Evolutionary conservation across 345 rosid genomes (phyloP).

Genomic region (Arabis hirsuta): DNA sequence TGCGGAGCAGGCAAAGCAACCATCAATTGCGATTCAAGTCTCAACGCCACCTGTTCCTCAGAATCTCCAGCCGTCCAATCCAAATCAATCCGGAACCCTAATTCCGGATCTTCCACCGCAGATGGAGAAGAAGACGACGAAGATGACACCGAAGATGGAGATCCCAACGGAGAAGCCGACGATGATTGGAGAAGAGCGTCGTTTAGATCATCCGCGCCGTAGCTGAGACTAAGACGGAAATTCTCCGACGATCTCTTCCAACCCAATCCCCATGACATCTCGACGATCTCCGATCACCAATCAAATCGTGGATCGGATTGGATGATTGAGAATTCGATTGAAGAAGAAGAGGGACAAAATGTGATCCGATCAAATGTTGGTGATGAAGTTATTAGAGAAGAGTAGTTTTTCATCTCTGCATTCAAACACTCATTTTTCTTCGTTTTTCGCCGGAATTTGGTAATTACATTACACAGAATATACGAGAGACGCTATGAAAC

Average conservation of each 20-base stretch:
- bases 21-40: slow-evolving; percentile 90
- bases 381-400: slow-evolving; percentile 16
- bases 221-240: slow-evolving; percentile 72
- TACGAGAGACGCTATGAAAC: background rate
- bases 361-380: slow-evolving; percentile 1
- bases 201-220: slow-evolving; percentile 68
- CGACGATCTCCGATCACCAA: slow-evolving; percentile 40
- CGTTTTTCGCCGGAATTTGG: slow-evolving; percentile 28
- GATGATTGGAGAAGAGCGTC: slow-evolving; percentile 57
- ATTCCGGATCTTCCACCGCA: slow-evolving; percentile 62
- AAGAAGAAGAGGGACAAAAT: background rate
- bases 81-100: slow-evolving; percentile 71
- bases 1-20: slow-evolving; percentile 89
- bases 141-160: slow-evolving; percentile 50
- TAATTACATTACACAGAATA: background rate
- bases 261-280: slow-evolving; percentile 97
- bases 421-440: slow-evolving; percentile 9
- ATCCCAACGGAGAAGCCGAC: slow-evolving; percentile 49
- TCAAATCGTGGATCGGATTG: slow-evolving; percentile 14
- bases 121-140: slow-evolving; percentile 45
- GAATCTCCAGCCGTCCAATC: slow-evolving; percentile 95
- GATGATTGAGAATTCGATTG: background rate
- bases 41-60: slow-evolving; percentile 88
- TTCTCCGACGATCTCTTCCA: slow-evolving; percentile 92
- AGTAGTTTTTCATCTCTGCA: background rate